Evolutionary conservation across 768 basidiomycete genomes (phyloP), one percentile per base, ranked within the genome.

Genomic region (Sporobolomyces roseus): DNA sequence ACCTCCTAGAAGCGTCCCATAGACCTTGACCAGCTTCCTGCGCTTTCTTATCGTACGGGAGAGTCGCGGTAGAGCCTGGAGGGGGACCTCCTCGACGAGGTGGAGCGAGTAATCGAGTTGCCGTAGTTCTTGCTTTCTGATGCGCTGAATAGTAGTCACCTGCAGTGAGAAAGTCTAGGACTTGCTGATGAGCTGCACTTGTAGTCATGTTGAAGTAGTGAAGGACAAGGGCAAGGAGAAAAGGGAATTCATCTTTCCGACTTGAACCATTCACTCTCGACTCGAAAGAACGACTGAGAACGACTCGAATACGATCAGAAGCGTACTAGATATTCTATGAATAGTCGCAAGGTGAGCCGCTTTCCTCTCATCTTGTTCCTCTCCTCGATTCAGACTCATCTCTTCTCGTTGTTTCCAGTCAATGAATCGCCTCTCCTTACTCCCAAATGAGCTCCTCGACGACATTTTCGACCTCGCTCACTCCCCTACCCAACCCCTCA

Each of bases 51-150:
- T 80, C 78, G 62, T 77, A 74, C 4, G 89, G 85, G 81, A 92
- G 91, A 58, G 83, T 82, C 78, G 91, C 91, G 6, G 50, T 56
- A 2, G 58, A 30, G 4, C 58, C 29, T 7, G 61, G 2, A 0
- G 66, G 49, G 4, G 66, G 64, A 0, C 62, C 35, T 10, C 53
- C 61, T 3, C 64, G 58, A 32, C 63, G 63, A 16, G 66, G 54
- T 29, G 65, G 55, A 49, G 70, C 71, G 55, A 78, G 74, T n/a
- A 81, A 74, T 74, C 93, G 84, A 5, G 93, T 87, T 7, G 91
- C 91, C 72, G 94, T 96, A 23, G 93, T 97, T 32, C 94, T 85
- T 14, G 93, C 91, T 80, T 97, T 97, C 79, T 97, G 93, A 75
- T 97, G 94, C 0, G 93, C 93, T 69, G 93, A 91, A 78, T 96